Conservation (phyloP, 257 asterid genomes). For the Solanum virginianum region DNA sequence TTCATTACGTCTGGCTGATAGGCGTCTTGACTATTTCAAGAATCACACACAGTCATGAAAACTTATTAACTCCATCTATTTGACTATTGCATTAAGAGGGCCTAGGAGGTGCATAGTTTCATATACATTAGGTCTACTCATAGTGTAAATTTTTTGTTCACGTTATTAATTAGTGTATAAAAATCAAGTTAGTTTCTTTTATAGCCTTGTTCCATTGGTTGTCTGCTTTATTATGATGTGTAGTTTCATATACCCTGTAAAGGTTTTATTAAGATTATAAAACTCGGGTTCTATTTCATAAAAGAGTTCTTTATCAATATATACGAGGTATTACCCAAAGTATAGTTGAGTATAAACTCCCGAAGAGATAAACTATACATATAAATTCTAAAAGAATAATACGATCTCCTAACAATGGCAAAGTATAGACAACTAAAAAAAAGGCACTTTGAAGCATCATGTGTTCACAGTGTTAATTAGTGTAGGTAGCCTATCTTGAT, state of each 20-base stretch:
- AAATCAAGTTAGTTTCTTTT: neutral
- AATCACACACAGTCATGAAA: neutral
- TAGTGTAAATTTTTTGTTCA: neutral
- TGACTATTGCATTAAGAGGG: neutral
- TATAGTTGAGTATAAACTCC: too few species aligned
- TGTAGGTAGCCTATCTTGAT: too few species aligned
- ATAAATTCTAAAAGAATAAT: too few species aligned
- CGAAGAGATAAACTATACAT: too few species aligned
- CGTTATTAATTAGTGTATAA: neutral
- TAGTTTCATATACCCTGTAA: too few species aligned
- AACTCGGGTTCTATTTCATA: too few species aligned
- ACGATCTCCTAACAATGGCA: neutral
- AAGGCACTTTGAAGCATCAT: neutral
- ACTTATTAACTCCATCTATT: neutral
- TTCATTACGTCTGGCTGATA: slow-evolving; percentile 34
- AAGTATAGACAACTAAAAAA: neutral
- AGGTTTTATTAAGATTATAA: too few species aligned
- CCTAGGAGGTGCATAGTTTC: neutral
- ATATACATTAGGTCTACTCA: neutral
- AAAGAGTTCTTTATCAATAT: too few species aligned
- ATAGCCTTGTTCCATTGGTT: too few species aligned
- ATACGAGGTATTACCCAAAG: too few species aligned
- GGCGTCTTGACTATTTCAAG: slow-evolving; percentile 50
- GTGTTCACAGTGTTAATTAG: neutral
- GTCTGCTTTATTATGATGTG: neutral